Evolutionary conservation across 129 eudicot species (phyloP).

Genomic region (Tagetes patula): DNA sequence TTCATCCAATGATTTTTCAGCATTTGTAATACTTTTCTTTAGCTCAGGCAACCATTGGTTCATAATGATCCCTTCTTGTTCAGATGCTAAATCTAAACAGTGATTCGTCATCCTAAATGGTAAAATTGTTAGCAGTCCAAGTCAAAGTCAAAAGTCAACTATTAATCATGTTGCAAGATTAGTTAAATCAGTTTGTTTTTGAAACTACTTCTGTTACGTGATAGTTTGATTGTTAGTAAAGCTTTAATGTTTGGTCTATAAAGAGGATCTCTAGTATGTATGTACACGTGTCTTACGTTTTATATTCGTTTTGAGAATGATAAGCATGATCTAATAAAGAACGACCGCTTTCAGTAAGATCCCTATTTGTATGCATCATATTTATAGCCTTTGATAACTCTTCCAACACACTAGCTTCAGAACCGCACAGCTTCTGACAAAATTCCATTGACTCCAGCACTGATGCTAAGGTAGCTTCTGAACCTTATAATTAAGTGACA

Average conservation of each 20-base stretch:
- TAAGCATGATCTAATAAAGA: constrained; percentile 80
- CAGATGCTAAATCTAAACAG: constrained; percentile 76
- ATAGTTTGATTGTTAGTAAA: not conserved
- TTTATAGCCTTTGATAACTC: constrained; percentile 83
- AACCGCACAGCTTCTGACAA: constrained; percentile 79
- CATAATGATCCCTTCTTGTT: constrained; percentile 67
- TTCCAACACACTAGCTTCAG: constrained; percentile 87
- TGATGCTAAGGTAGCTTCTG: constrained; percentile 78
- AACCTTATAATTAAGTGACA: constrained; percentile 40
- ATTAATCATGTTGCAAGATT: not conserved
- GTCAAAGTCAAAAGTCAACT: not conserved
- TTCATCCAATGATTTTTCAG: constrained; percentile 71
- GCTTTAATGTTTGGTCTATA: not conserved
- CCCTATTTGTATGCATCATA: constrained; percentile 72
- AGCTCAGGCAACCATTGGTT: constrained; percentile 83
- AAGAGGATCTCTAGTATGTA: not conserved
- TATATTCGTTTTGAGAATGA: constrained; percentile 71
- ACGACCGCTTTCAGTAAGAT: constrained; percentile 92
- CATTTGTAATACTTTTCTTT: constrained; percentile 49
- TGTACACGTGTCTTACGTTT: constrained; percentile 43
- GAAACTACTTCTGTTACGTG: not conserved
- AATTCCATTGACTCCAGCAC: constrained; percentile 86
- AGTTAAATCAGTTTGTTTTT: not conserved
- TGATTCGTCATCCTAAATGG: constrained; percentile 63
- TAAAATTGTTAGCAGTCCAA: not conserved